Evolutionary conservation across 495 filamentous ascomycete genomes (phyloP).

Genomic region (Xylaria cubensis): DNA sequence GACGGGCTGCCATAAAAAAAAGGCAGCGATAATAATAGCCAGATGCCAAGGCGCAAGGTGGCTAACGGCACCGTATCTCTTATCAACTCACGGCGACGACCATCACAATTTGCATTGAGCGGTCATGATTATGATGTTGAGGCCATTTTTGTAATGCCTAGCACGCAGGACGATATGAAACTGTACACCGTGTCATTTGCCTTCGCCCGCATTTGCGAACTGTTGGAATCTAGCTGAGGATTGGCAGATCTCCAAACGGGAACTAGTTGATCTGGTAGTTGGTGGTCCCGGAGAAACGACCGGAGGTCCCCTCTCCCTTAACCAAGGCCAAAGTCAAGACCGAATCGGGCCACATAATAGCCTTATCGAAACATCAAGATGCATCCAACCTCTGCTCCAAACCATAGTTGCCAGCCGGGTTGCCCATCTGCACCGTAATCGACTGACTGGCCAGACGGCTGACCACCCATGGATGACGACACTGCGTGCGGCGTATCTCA

Average conservation of each 20-base stretch:
- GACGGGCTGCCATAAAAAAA: neutral
- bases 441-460: neutral
- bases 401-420: neutral
- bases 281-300: neutral
- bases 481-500: conserved; percentile 8
- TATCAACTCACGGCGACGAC: neutral
- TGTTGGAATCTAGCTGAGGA: neutral
- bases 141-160: neutral
- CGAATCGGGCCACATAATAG: conserved; percentile 6
- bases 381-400: neutral
- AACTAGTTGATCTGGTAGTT: neutral
- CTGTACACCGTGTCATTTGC: neutral
- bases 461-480: neutral
- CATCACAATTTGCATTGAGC: neutral
- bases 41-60: conserved; percentile 19
- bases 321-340: conserved; percentile 8
- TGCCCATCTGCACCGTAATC: neutral
- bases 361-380: neutral
- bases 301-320: conserved; percentile 4
- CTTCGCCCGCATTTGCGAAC: neutral
- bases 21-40: conserved; percentile 17
- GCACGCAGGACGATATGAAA: neutral
- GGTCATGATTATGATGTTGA: neutral
- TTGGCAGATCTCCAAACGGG: neutral
- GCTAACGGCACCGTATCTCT: conserved; percentile 6